These are phyloP conservation scores for Benincasa hispida DNA, from an alignment of 306 rosid genomes.

Conservation along the genomic window DNA sequence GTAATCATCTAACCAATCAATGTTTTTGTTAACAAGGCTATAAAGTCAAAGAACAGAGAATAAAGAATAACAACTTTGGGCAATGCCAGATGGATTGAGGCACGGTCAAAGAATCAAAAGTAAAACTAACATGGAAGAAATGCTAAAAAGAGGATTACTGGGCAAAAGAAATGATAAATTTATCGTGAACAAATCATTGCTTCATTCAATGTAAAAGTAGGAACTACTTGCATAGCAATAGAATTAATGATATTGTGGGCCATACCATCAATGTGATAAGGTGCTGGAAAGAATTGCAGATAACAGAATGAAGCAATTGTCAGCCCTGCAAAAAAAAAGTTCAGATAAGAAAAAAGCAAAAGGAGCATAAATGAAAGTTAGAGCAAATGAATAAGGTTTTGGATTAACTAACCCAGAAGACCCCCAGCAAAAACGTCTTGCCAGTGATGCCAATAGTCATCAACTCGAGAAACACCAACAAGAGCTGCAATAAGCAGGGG, in stretches of 20 bases:
- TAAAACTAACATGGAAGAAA: background rate
- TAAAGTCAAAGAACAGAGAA: background rate
- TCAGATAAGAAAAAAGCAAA: slow-evolving; percentile 17
- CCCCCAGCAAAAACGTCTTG: slow-evolving; percentile 80
- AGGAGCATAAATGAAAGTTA: background rate
- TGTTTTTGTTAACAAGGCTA: background rate
- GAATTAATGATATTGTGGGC: slow-evolving; percentile 6
- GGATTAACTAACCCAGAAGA: slow-evolving; percentile 47
- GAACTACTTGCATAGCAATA: background rate
- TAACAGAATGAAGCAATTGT: slow-evolving; percentile 68
- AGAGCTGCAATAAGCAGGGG: slow-evolving; percentile 70
- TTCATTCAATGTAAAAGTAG: background rate
- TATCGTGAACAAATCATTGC: background rate
- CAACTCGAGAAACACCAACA: slow-evolving; percentile 79
- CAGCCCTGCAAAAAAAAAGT: slow-evolving; percentile 38
- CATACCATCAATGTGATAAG: slow-evolving; percentile 71
- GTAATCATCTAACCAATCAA: background rate
- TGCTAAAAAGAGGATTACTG: background rate
- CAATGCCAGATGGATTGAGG: background rate
- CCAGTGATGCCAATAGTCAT: slow-evolving; percentile 99
- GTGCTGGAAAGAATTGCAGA: slow-evolving; percentile 93
- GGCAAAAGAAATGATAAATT: background rate
- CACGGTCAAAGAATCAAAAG: background rate
- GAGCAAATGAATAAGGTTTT: background rate
- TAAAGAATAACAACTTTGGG: background rate